Evolutionary conservation across 305 asterid species (phyloP), one percentile per base, ranked within the genome.

Genomic region (Fraxinus ornus): DNA sequence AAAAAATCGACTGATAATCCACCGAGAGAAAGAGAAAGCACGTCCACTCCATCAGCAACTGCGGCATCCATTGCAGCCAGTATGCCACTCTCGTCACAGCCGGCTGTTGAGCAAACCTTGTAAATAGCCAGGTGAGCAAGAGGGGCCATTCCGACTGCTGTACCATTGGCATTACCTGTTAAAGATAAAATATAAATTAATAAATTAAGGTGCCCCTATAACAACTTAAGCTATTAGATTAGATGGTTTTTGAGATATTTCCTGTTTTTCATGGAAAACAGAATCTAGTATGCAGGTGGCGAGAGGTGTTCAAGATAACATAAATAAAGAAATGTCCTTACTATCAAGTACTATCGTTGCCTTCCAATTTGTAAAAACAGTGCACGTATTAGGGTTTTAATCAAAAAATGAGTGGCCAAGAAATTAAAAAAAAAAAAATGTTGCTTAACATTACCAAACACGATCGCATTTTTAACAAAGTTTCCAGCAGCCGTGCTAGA

Each of bases 21-120:
- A 0, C 93, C 91, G 0, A 91, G 52, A n/a, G 93, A 91, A 8
- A 90, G 81, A 1, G 94, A 91, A 28, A 91, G 86, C 79, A 90
- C 86, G 26, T 89, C 92, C 7, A 90, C 94, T 2, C 94, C 94
- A 8, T 91, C 93, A 0, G 85, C 90, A 3, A 91, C 81, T 0
- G 94, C 92, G 3, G 91, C 87, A 49, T 91, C 94, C 88, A 91
- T 82, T 4, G 88, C 93, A 1, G 93, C 94, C 60, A 91, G 10
- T 68, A 90, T 91, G 80, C 84, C 92, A 0, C 80, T 81, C 19
- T 85, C 91, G 9, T 37, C 12, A 33, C 92, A 90, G 1, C 86
- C 86, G 0, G 13, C 73, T 0, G 3, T 70, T 1, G 83, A 7
- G 22, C 93, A 88, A 26, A 88, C 93, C 73, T 84, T 90, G 72